These are phyloP conservation scores for Nicotiana otophora DNA, from an alignment of 257 asterid species.

Conservation along the genomic window DNA sequence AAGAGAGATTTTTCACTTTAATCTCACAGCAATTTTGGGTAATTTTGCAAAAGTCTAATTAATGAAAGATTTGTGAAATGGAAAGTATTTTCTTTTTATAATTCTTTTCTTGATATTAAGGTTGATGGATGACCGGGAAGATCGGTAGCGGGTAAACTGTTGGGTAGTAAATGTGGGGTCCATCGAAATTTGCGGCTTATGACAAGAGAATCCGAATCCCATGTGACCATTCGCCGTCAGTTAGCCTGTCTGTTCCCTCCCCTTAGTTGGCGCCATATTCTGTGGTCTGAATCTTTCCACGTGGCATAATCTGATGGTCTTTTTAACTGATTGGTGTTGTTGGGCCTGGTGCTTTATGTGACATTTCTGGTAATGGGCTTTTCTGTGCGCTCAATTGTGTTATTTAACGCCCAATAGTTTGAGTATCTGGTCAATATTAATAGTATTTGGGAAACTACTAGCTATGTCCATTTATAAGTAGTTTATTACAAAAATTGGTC, in stretches of 20 bases:
- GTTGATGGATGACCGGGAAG: constrained; percentile 3
- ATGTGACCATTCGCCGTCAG: constrained; percentile 29
- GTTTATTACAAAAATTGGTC: too few relatives aligned
- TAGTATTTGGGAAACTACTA: too few relatives aligned
- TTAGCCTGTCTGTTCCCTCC: neutral
- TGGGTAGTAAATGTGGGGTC: neutral
- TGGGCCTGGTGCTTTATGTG: neutral
- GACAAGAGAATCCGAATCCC: neutral
- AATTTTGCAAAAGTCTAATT: neutral
- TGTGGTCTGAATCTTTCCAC: constrained; percentile 16
- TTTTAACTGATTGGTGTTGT: neutral
- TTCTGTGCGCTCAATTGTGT: neutral
- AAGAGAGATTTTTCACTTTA: neutral
- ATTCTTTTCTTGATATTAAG: neutral
- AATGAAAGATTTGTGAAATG: constrained; percentile 1
- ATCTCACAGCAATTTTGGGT: neutral
- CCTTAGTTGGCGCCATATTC: constrained; percentile 28
- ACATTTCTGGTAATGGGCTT: neutral
- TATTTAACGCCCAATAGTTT: neutral
- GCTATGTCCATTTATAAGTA: too few relatives aligned
- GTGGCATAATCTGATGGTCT: neutral
- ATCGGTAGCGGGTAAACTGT: constrained; percentile 12
- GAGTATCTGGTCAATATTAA: too few relatives aligned
- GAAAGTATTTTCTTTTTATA: neutral
- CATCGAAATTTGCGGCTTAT: neutral